phyloP scores from a whole-genome alignment of 352 stramenopile species.

The Lagenidium giganteum region DNA sequence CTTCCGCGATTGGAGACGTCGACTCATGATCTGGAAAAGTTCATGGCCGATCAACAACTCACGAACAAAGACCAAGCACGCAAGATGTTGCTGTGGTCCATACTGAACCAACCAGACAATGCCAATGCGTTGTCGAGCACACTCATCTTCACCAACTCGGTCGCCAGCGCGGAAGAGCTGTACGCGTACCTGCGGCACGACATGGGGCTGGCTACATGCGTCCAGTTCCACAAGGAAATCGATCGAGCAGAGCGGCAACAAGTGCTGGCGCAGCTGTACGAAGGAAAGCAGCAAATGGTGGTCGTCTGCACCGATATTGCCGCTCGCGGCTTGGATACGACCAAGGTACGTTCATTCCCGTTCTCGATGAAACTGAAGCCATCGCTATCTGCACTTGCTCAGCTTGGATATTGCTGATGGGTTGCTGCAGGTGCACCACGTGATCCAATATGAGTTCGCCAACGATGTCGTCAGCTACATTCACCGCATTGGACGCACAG shows the following conservation, averaged over 20 bases:
- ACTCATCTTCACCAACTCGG: slow-evolving; percentile 72
- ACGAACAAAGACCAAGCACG: slow-evolving; percentile 26
- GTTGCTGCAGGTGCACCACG: slow-evolving; percentile 26
- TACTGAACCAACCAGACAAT: too few relatives aligned
- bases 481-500: slow-evolving; percentile 74
- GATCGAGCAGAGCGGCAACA: slow-evolving; percentile 36
- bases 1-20: slow-evolving; percentile 40
- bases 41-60: slow-evolving; percentile 16
- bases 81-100: slow-evolving; percentile 40
- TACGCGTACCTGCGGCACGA: slow-evolving; percentile 45
- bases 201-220: slow-evolving; percentile 22
- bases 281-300: slow-evolving; percentile 25
- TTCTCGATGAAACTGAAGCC: too few relatives aligned
- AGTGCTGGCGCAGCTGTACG: slow-evolving; percentile 36
- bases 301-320: slow-evolving; percentile 79
- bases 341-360: too few relatives aligned
- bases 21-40: slow-evolving; percentile 34
- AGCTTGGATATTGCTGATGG: not conserved
- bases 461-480: slow-evolving; percentile 78
- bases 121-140: too few relatives aligned
- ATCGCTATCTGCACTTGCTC: not conserved
- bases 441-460: slow-evolving; percentile 81
- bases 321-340: slow-evolving; percentile 66
- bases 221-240: slow-evolving; percentile 64
- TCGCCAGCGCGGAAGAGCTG: slow-evolving; percentile 54